Evolutionary conservation across 192 early-diverging fungal genomes (phyloP).

Genomic region (Podila clonocystis): DNA sequence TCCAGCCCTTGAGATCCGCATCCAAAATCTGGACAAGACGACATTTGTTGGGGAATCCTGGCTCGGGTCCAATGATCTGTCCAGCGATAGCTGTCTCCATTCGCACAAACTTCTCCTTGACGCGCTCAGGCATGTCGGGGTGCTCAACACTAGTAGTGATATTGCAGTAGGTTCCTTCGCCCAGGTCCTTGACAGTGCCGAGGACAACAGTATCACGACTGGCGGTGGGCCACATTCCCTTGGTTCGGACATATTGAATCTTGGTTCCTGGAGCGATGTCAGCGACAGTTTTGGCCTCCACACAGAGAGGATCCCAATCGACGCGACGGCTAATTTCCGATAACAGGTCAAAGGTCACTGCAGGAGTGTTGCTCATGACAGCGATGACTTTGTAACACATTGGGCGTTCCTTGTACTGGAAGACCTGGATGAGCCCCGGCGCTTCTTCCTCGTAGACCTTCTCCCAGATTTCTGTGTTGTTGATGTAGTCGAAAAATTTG

Average conservation of each 20-base stretch:
- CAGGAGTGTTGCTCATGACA: conserved; percentile 33
- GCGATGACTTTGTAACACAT: conserved; percentile 50
- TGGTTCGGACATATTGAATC: conserved; percentile 47
- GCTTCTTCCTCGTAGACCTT: conserved; percentile 42
- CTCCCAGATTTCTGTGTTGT: conserved; percentile 43
- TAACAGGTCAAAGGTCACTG: conserved; percentile 43
- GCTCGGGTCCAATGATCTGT: conserved; percentile 31
- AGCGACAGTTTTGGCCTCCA: conserved; percentile 33
- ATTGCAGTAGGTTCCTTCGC: conserved; percentile 24
- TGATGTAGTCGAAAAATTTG: conserved; percentile 38
- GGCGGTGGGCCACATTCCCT: conserved; percentile 47
- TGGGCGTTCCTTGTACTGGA: conserved; percentile 37
- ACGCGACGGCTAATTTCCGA: conserved; percentile 27
- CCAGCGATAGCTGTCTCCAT: conserved; percentile 44
- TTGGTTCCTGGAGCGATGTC: conserved; percentile 27
- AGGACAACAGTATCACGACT: conserved; percentile 43
- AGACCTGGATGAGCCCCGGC: conserved; percentile 22
- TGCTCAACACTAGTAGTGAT: conserved; percentile 41
- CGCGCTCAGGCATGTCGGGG: conserved; percentile 34
- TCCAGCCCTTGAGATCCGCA: conserved; percentile 52
- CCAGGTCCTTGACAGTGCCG: conserved; percentile 37
- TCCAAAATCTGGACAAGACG: conserved; percentile 36
- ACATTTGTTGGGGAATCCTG: conserved; percentile 11
- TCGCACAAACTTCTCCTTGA: conserved; percentile 39
- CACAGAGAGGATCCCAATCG: conserved; percentile 48